These are phyloP conservation scores for Cryptosporidium felis DNA, from an alignment of 169 alveolate species.

Conservation along the genomic window DNA sequence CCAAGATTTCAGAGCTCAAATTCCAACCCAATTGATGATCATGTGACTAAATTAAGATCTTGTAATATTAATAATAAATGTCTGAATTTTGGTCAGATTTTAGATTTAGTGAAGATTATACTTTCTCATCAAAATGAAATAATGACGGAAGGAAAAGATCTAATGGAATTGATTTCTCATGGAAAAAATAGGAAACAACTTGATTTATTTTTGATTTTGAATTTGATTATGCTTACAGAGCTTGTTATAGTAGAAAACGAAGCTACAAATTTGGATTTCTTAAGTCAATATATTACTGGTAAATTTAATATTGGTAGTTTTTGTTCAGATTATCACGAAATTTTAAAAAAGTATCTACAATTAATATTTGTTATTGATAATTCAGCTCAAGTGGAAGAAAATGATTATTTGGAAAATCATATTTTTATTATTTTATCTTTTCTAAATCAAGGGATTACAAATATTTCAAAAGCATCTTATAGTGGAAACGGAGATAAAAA, in stretches of 20 bases:
- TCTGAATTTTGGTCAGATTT: neutral
- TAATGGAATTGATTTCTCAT: neutral
- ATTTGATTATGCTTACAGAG: neutral
- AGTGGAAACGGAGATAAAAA: neutral
- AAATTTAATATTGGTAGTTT: neutral
- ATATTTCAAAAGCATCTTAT: neutral
- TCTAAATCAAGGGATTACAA: slow-evolving; percentile 19
- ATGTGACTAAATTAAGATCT: neutral
- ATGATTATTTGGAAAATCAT: neutral
- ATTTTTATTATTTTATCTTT: neutral
- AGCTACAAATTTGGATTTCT: neutral
- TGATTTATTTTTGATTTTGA: neutral
- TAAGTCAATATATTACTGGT: neutral
- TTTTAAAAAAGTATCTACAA: neutral
- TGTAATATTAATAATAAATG: neutral
- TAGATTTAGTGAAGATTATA: neutral
- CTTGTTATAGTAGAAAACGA: neutral
- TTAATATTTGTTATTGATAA: no score
- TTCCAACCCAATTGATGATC: neutral
- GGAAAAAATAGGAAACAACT: neutral
- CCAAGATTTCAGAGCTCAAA: no score
- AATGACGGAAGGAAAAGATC: neutral
- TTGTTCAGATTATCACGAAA: neutral
- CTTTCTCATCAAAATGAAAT: slow-evolving; percentile 9
- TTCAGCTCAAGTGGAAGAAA: neutral